Percentiles rank a stretch among this genome's conserved stretches.
phyloP scores from a whole-genome alignment of 169 alveolate species.

The Besnoitia besnoiti region DNA sequence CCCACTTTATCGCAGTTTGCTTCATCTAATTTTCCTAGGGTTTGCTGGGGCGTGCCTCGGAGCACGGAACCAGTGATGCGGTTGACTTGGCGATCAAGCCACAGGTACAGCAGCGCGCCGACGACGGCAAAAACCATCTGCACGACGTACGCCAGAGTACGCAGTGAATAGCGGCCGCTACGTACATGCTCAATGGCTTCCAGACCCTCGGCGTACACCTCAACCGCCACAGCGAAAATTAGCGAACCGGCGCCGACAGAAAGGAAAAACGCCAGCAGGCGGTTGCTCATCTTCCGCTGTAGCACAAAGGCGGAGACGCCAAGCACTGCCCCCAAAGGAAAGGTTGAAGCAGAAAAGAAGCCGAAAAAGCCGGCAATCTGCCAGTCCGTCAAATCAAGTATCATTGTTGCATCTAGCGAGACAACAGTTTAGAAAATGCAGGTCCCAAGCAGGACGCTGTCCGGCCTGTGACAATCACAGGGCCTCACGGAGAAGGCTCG shows the following conservation, averaged over 20 bases:
- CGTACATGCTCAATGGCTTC: conserved; percentile 31
- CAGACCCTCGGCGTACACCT: conserved; percentile 42
- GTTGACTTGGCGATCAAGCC: conserved; percentile 22
- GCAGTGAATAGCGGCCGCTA: background rate
- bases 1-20: too few relatives aligned
- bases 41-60: too few relatives aligned
- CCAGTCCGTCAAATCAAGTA: conserved; percentile 25
- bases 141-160: conserved; percentile 13
- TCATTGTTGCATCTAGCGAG: background rate
- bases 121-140: conserved; percentile 26
- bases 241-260: conserved; percentile 33
- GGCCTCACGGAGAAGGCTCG: too few relatives aligned
- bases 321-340: background rate
- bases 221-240: conserved; percentile 40
- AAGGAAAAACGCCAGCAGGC: background rate
- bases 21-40: too few relatives aligned
- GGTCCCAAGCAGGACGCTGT: too few relatives aligned
- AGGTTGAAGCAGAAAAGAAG: conserved; percentile 1
- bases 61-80: conserved; percentile 3
- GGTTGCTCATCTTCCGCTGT: conserved; percentile 2
- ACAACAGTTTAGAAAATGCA: too few relatives aligned
- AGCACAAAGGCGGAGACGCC: background rate
- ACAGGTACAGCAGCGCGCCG: conserved; percentile 26
- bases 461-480: too few relatives aligned
- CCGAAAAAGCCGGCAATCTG: conserved; percentile 33